A percentile compares a stretch with the other conserved stretches of the same genome.
Evolutionary conservation across 345 rosid genomes (phyloP).

Genomic region (Moricandia arvensis): DNA sequence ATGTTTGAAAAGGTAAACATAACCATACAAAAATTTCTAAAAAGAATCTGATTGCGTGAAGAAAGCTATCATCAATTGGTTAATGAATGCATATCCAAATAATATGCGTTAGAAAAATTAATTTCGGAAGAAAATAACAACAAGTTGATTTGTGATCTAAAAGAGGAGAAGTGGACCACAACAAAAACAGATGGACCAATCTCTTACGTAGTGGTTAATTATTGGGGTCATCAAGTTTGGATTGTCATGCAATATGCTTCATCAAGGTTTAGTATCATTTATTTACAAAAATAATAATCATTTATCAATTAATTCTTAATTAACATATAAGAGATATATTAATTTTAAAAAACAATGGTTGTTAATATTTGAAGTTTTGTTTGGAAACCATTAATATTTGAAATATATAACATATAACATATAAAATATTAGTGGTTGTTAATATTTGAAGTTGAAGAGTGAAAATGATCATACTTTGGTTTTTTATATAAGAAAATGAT

Average conservation of each 20-base stretch:
- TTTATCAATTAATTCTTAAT: not conserved
- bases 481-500: not conserved
- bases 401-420: no score
- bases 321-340: no score
- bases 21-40: no score
- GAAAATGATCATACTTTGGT: not conserved
- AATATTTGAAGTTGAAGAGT: not conserved
- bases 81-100: not conserved
- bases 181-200: slow-evolving; percentile 19
- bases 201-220: slow-evolving; percentile 15
- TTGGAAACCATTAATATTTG: no score
- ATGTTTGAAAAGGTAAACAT: no score
- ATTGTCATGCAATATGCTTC: slow-evolving; percentile 20
- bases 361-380: not conserved
- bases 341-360: no score
- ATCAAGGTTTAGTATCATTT: slow-evolving; percentile 2
- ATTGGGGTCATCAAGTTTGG: slow-evolving; percentile 14
- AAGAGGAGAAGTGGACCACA: slow-evolving; percentile 16
- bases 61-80: slow-evolving; percentile 22
- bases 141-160: not conserved
- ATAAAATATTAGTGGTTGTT: no score
- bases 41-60: slow-evolving; percentile 20
- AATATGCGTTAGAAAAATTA: not conserved
- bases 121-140: not conserved
- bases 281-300: not conserved